phyloP scores from a whole-genome alignment of 2,329 filamentous ascomycete species.

The Curvularia verruculosa region DNA sequence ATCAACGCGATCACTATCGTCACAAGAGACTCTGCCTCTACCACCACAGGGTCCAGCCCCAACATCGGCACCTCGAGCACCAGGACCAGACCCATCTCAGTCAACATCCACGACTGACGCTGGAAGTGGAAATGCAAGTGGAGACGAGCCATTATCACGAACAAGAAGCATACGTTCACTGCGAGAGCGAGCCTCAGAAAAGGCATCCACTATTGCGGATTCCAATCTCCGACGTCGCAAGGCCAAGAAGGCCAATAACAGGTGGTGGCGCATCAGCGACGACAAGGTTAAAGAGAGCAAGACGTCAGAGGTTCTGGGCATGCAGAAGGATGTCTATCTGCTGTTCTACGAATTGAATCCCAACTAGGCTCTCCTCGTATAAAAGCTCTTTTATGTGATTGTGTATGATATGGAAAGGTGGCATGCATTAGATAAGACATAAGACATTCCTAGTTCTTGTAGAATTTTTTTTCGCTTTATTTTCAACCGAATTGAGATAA shows the following conservation, averaged over 20 bases:
- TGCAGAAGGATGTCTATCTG: slow-evolving; percentile 96
- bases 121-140: slow-evolving; percentile 21
- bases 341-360: slow-evolving; percentile 89
- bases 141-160: slow-evolving; percentile 26
- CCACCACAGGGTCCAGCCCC: slow-evolving; percentile 34
- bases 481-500: background rate
- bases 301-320: slow-evolving; percentile 85
- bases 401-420: background rate
- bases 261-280: slow-evolving; percentile 98
- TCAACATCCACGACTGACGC: slow-evolving; percentile 21
- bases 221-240: slow-evolving; percentile 58
- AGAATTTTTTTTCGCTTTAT: background rate
- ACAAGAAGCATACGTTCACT: slow-evolving; percentile 39
- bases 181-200: slow-evolving; percentile 41
- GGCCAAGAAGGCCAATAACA: slow-evolving; percentile 66
- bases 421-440: background rate
- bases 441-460: background rate
- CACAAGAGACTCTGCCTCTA: slow-evolving; percentile 37
- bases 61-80: slow-evolving; percentile 39
- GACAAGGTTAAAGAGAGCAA: slow-evolving; percentile 96
- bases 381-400: background rate
- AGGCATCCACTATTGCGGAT: slow-evolving; percentile 54
- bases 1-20: slow-evolving; percentile 43
- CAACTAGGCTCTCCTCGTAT: background rate
- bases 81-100: slow-evolving; percentile 32